These are phyloP conservation scores for Sphaerulina vaccinii DNA, from an alignment of 2,329 filamentous ascomycete species.

Conservation along the genomic window DNA sequence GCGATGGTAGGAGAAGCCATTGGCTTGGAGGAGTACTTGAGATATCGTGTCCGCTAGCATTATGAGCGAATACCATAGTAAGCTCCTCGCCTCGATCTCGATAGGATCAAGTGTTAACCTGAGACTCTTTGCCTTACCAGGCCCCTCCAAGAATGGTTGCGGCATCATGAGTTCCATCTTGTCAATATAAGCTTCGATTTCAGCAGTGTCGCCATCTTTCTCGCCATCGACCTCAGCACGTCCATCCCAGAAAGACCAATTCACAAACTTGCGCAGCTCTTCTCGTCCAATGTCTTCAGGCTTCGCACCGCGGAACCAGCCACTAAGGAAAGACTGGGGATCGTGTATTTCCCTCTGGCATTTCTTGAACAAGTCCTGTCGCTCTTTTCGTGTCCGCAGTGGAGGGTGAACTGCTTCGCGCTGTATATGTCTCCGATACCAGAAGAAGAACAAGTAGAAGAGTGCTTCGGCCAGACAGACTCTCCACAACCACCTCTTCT, in stretches of 20 bases:
- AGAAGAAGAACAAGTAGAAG: constrained; percentile 58
- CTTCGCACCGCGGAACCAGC: constrained; percentile 66
- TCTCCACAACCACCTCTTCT: constrained; percentile 39
- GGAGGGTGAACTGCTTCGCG: constrained; percentile 52
- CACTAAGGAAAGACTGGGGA: constrained; percentile 56
- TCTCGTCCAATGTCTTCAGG: constrained; percentile 60
- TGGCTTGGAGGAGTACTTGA: constrained; percentile 24
- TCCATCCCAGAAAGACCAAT: constrained; percentile 65
- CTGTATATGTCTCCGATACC: constrained; percentile 54
- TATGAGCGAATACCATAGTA: constrained; percentile 61
- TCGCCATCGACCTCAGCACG: constrained; percentile 61
- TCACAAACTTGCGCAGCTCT: constrained; percentile 65
- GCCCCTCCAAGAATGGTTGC: constrained; percentile 52
- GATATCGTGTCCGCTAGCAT: constrained; percentile 52
- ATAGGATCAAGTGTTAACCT: constrained; percentile 67
- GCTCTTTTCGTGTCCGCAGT: constrained; percentile 46
- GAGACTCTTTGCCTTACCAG: constrained; percentile 56
- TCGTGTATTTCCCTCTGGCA: constrained; percentile 58
- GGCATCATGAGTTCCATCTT: constrained; percentile 56
- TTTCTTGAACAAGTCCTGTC: constrained; percentile 56
- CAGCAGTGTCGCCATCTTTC: constrained; percentile 43
- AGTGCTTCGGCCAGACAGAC: constrained; percentile 52
- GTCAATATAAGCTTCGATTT: constrained; percentile 57
- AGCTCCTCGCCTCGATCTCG: constrained; percentile 53
- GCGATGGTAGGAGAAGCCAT: constrained; percentile 31